phyloP scores from a whole-genome alignment of 2,329 filamentous ascomycete species.

The Lasiodiplodia hormozganensis region DNA sequence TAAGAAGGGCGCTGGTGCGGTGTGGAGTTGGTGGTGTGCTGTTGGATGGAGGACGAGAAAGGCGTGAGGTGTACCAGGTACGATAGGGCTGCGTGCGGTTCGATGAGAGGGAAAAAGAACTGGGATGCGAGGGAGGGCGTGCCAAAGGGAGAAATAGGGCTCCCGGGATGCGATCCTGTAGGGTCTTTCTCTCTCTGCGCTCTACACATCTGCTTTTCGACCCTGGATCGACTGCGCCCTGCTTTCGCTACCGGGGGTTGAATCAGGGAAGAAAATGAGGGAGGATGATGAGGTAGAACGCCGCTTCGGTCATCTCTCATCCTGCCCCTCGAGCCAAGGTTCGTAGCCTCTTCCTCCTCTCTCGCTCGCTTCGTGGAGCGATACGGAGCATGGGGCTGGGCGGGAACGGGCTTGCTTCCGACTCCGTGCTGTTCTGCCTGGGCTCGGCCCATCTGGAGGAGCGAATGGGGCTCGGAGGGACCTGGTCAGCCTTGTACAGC shows the following conservation, averaged over 20 bases:
- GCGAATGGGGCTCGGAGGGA: neutral
- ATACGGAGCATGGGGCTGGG: neutral
- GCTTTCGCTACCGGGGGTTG: neutral
- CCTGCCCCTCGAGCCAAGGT: neutral
- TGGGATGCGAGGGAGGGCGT: neutral
- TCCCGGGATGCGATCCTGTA: conserved; percentile 17
- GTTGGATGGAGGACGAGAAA: neutral
- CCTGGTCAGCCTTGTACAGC: conserved; percentile 22
- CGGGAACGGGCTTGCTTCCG: neutral
- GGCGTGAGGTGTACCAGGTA: neutral
- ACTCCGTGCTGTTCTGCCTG: neutral
- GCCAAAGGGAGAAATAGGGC: neutral
- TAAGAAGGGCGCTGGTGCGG: neutral
- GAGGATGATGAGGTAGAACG: neutral
- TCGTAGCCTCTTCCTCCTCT: neutral
- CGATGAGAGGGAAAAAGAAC: neutral
- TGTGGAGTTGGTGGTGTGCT: neutral
- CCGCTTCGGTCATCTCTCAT: conserved; percentile 15
- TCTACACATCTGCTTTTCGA: neutral
- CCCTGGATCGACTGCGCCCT: neutral
- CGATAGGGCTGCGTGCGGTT: neutral
- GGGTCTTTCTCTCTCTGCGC: neutral
- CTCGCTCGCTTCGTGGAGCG: neutral
- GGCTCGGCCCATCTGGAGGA: neutral
- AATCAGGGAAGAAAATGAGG: neutral